Percentiles rank a stretch among this genome's conserved stretches.
phyloP scores from a whole-genome alignment of 1,284 basidiomycete species.

The Cronartium quercuum region DNA sequence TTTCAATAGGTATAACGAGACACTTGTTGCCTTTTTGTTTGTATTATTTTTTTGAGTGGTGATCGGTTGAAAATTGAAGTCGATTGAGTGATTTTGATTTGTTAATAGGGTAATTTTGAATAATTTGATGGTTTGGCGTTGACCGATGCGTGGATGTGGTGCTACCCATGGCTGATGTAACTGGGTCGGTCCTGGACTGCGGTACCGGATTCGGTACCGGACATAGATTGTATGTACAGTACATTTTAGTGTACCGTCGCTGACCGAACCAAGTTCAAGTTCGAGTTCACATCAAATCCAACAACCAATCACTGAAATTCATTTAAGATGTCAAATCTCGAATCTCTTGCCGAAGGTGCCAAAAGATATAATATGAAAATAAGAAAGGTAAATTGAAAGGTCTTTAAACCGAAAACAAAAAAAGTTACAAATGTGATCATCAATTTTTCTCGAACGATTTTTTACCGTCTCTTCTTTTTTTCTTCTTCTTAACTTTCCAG shows the following conservation, averaged over 20 bases:
- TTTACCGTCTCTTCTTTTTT: not conserved
- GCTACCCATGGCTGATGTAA: too few species aligned
- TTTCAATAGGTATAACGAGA: too few species aligned
- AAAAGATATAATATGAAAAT: conserved; percentile 9
- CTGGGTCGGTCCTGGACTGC: too few species aligned
- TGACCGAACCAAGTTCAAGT: too few species aligned
- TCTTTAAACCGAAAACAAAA: not conserved
- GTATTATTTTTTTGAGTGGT: not conserved
- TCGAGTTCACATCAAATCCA: too few species aligned
- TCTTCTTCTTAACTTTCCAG: not conserved
- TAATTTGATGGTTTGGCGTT: too few species aligned
- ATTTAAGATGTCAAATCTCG: conserved; percentile 10
- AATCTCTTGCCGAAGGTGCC: conserved; percentile 15
- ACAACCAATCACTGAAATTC: too few species aligned
- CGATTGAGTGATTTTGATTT: not conserved
- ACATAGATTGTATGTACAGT: too few species aligned
- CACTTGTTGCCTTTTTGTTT: not conserved
- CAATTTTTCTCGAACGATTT: conserved; percentile 20
- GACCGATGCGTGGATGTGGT: too few species aligned
- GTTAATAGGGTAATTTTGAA: too few species aligned
- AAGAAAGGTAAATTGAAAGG: conserved; percentile 20
- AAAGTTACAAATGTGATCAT: not conserved
- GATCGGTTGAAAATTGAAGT: not conserved
- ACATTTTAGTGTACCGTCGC: too few species aligned
- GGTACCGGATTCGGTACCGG: too few species aligned